Base-by-base conservation (phyloP, 192 early-diverging fungal genomes). In the Podochytrium sp. region DNA sequence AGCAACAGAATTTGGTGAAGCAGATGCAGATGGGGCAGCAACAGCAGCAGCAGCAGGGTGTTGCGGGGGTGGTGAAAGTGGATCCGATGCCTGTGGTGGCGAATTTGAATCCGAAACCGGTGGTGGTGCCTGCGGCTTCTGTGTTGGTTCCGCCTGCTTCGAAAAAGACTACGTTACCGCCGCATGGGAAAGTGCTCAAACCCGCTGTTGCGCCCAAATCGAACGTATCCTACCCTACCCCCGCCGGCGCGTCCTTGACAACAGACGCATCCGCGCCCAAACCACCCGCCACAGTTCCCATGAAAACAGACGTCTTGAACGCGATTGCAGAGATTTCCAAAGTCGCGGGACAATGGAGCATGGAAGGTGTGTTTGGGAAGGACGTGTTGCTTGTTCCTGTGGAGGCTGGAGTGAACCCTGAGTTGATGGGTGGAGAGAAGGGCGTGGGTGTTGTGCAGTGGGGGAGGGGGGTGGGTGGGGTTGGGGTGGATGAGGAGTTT, bases 391-490 rank as follows among this genome's bases (percentile, higher is more conserved):
- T n/a, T n/a, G n/a, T n/a, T n/a, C 60, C 41, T 16, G 30, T 65
- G 6, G 41, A 65, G 47, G 41, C 23, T 40, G 63, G 63, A 65
- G 10, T 41, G 6, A 65, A 65, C 33, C 29, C 20, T 27, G 39
- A 65, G 25, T 65, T 65, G 63, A 37, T 43, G 30, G 63, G n/a
- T n/a, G n/a, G 30, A 18, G 23, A 37, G 7, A 12, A 10, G 12
- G 60, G 25, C 0, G 27, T 14, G 7, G 39, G 60, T 14, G n/a
- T n/a, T n/a, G n/a, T n/a, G n/a, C n/a, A n/a, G n/a, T n/a, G n/a
- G n/a, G n/a, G n/a, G n/a, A n/a, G n/a, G n/a, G 63, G 63, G 3
- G 3, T 65, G 27, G 47, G 47, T 14, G 47, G 63, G 25, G 63
- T 65, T 12, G 14, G 3, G 12, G 25, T 65, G 41, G 63, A 65